Base-by-base conservation (phyloP, 2,329 filamentous ascomycete species). In the Passalora sequoiae region DNA sequence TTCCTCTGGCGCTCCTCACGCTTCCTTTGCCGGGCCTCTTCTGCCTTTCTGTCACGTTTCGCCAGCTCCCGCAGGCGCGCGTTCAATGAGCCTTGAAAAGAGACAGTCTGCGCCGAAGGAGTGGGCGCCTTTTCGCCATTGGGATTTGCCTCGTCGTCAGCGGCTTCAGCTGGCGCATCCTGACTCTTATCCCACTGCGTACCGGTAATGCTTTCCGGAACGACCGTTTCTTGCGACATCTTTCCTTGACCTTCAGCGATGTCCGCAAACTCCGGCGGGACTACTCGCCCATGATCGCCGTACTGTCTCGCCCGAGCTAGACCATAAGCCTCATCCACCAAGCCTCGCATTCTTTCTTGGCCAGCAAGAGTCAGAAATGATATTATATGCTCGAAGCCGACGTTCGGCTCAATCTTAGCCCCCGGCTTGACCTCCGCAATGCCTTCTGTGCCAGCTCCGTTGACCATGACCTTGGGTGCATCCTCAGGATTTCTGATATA, bases 311-410 rank as follows among this genome's bases (percentile, higher is more conserved):
- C 84, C 46, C 75, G 74, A 3, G 87, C 78, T 33, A 94, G 68
- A 7, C 75, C 75, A 42, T 81, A 78, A 8, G 87, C 81, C 56
- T 95, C 89, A 59, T 89, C 84, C 3, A 96, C 61, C 21, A 96
- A 67, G 9, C 81, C 78, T 40, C 86, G 76, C 27, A 96, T 57
- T 20, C 88, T 78, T 55, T 94, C 84, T 60, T 91, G 87, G 7
- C 87, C 82, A 13, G 86, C 86, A 44, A 96, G 76, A 4, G 88
- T 92, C 45, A 96, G 64, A 12, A 96, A 72, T 19, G 86, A 84
- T 32, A 96, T 69, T 54, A 96, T 85, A 49, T 95, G 89, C 10
- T 85, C 83, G 24, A 95, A 71, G 41, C 78, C 81, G 1, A 86
- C 80, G 31, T 89, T 84, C 15, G 66, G 62, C 25, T 84, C 80